Evolutionary conservation across 2,329 filamentous ascomycete genomes (phyloP), one percentile per base, ranked within the genome.

Genomic region (Ophiostoma quercus): DNA sequence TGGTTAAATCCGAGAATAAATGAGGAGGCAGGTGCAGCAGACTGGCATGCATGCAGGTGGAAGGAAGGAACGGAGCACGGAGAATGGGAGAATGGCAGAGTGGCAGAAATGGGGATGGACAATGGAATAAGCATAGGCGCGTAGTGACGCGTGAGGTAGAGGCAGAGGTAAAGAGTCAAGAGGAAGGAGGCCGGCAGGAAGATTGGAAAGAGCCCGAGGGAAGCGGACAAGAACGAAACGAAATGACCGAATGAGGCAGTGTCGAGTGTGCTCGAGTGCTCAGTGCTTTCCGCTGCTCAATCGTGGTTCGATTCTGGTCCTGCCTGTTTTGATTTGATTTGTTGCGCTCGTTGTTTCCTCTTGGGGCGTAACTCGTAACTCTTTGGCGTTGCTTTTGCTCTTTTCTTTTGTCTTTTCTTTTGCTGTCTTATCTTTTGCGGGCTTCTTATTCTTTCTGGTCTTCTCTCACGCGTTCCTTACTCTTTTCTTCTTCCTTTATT

Each of bases 231-330:
- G n/a, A n/a, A n/a, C n/a, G n/a, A n/a, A 32, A 16, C 54, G 54
- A 60, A 25, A 60, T 25, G 25, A 32, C 16, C 19, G 67, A 25
- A 22, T 63, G 47, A 43, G 47, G 29, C 14, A 41, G 67, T 63
- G 54, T 68, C 67, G 54, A 22, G 62, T 66, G 34, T 43, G 63
- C 9, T 66, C 34, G 32, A 34, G 32, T 34, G 32, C 32, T 3
- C 32, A 34, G 32, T 34, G 32, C 32, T n/a, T 34, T 22, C 29
- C 43, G 19, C 34, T 66, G 62, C 11, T 22, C 65, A 63, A 54
- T 57, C 32, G 32, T 57, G 60, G 63, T 66, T 69, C 37, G 54
- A 62, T 57, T 68, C 14, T 63, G 8, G 32, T 25, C 47, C 41
- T 67, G 22, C 14, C 34, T 66, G 32, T 57, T 66, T 32, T 29